Conservation (phyloP, 768 basidiomycete species). For the Tricholoma saponaceum region DNA sequence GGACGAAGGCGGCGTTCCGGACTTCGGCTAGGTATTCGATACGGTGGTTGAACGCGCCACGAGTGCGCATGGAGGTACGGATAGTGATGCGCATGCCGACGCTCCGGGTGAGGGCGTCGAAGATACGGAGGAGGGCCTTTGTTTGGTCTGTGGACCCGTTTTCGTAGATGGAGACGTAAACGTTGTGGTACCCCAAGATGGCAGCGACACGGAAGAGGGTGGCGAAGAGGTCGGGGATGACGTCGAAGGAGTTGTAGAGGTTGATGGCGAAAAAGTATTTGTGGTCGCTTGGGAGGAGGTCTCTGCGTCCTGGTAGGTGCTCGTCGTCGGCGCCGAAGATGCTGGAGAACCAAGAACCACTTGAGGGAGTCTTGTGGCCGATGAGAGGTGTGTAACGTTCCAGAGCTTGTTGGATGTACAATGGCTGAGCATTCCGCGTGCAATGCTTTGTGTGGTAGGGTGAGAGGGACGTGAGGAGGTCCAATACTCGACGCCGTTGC, state of each 20-base stretch:
- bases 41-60: constrained; percentile 97
- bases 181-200: constrained; percentile 95
- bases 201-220: constrained; percentile 92
- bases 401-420: constrained; percentile 79
- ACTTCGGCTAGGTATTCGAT: constrained; percentile 99
- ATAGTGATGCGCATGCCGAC: constrained; percentile 94
- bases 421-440: constrained; percentile 76
- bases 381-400: constrained; percentile 84
- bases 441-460: constrained; percentile 94
- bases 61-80: constrained; percentile 85
- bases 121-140: constrained; percentile 92
- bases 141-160: constrained; percentile 99
- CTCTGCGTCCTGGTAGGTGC: constrained; percentile 32
- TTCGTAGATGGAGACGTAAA: constrained; percentile 98
- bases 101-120: constrained; percentile 85
- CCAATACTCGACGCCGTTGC: constrained; percentile 82
- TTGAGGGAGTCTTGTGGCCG: constrained; percentile 63
- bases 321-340: constrained; percentile 43
- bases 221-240: constrained; percentile 96
- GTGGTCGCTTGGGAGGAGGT: constrained; percentile 59
- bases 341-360: constrained; percentile 56
- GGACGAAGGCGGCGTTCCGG: constrained; percentile 96
- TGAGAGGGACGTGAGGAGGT: constrained; percentile 81
- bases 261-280: constrained; percentile 99
- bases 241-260: constrained; percentile 98